Conservation (phyloP, 2,329 filamentous ascomycete genomes). For the Bertia moriformis region DNA sequence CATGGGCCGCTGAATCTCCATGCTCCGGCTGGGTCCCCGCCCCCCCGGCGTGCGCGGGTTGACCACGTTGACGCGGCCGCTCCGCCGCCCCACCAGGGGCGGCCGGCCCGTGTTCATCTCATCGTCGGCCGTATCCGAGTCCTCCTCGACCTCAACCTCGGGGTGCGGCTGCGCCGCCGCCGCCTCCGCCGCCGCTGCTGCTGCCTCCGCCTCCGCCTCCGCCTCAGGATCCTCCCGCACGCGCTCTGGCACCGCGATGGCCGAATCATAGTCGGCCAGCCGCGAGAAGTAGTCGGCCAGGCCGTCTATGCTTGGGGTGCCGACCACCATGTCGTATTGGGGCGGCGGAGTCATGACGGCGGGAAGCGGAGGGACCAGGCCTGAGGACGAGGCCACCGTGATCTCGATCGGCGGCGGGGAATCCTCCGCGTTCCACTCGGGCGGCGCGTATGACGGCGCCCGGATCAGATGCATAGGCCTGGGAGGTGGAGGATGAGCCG, state of each 20-base stretch:
- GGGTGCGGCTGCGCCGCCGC: background rate
- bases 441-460: slow-evolving; percentile 74
- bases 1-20: background rate
- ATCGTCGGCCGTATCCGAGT: slow-evolving; percentile 8
- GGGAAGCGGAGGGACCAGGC: background rate
- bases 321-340: slow-evolving; percentile 67
- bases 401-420: slow-evolving; percentile 45
- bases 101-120: slow-evolving; percentile 22
- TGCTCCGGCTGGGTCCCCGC: background rate
- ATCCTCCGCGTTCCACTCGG: slow-evolving; percentile 69
- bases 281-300: slow-evolving; percentile 79
- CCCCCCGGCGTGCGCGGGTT: background rate
- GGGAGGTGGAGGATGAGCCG: slow-evolving; percentile 30
- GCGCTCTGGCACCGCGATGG: background rate
- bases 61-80: background rate
- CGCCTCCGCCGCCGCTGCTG: slow-evolving; percentile 1
- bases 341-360: slow-evolving; percentile 64
- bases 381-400: background rate
- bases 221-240: too few species aligned
- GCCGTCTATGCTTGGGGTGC: slow-evolving; percentile 49
- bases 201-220: slow-evolving; percentile 1
- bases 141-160: too few species aligned
- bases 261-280: slow-evolving; percentile 54
- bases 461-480: slow-evolving; percentile 76
- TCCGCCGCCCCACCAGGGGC: slow-evolving; percentile 10